Evolutionary conservation across 345 rosid species (phyloP).

Genomic region (Populus ilicifolia): DNA sequence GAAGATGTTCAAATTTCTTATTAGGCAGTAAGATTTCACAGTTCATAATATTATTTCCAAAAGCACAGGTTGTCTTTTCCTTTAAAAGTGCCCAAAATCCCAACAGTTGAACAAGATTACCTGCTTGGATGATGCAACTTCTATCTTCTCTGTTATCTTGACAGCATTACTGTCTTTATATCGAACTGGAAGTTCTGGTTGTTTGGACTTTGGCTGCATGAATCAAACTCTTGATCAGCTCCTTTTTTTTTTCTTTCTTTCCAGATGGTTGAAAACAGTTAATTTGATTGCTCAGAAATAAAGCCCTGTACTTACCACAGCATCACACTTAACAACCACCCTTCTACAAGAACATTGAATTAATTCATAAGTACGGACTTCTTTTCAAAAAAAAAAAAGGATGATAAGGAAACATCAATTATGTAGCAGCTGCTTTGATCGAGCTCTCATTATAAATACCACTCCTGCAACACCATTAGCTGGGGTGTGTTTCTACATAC

Average conservation of each 20-base stretch:
- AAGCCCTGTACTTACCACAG: background rate
- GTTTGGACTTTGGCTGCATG: constrained; percentile 6
- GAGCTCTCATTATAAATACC: background rate
- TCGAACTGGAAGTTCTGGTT: background rate
- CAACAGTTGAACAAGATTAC: constrained; percentile 5
- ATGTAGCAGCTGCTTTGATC: background rate
- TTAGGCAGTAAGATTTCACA: background rate
- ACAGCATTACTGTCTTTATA: background rate
- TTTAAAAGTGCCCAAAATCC: background rate
- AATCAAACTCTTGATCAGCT: background rate
- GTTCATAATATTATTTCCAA: background rate
- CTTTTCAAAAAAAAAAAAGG: background rate
- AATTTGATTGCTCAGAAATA: background rate
- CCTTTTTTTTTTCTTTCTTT: background rate
- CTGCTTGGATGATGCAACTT: constrained; percentile 1
- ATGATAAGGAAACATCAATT: background rate
- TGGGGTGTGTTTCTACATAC: background rate
- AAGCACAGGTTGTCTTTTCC: background rate
- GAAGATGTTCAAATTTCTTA: background rate
- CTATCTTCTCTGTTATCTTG: constrained; percentile 16
- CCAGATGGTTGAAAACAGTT: background rate
- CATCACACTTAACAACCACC: background rate
- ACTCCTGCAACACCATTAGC: background rate
- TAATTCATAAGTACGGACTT: background rate
- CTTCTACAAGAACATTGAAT: background rate